Percentiles rank a stretch among this genome's conserved stretches.
Evolutionary conservation across 202 grass and related monocot species (phyloP).

Genomic region (Musa balbisiana): DNA sequence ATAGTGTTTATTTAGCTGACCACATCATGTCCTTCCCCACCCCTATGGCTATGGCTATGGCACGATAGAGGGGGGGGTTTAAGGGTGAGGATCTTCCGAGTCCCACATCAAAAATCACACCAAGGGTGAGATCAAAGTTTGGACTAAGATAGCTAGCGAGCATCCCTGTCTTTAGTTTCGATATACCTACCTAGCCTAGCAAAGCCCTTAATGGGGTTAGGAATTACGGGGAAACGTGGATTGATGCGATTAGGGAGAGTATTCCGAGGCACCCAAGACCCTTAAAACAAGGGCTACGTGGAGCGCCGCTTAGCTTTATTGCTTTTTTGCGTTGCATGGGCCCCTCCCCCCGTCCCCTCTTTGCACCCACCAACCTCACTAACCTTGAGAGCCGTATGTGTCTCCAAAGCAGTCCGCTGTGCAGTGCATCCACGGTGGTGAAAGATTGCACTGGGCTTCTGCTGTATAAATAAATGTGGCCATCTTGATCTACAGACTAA

Average conservation of each 20-base stretch:
- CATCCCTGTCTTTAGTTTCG: background rate
- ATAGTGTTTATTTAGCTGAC: too few relatives aligned
- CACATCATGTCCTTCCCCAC: too few relatives aligned
- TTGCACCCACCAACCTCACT: background rate
- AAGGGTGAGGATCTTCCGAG: background rate
- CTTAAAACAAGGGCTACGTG: conserved; percentile 11
- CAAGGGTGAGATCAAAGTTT: too few relatives aligned
- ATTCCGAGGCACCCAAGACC: conserved; percentile 4
- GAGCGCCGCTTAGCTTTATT: conserved; percentile 17
- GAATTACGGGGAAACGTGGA: background rate
- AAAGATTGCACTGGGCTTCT: too few relatives aligned
- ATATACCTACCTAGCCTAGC: background rate
- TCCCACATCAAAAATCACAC: background rate
- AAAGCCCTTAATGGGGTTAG: too few relatives aligned
- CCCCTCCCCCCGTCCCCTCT: background rate
- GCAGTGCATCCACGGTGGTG: too few relatives aligned
- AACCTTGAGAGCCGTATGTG: background rate
- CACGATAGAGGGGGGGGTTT: too few relatives aligned
- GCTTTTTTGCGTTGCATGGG: background rate
- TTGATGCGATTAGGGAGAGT: conserved; percentile 4
- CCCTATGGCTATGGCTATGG: too few relatives aligned
- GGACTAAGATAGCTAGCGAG: too few relatives aligned
- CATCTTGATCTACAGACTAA: too few relatives aligned
- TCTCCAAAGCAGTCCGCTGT: too few relatives aligned
- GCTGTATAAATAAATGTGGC: too few relatives aligned